A percentile compares a stretch with the other conserved stretches of the same genome.
Evolutionary conservation across 2,329 filamentous ascomycete species (phyloP).

Genomic region (Ophiostoma perfectum): DNA sequence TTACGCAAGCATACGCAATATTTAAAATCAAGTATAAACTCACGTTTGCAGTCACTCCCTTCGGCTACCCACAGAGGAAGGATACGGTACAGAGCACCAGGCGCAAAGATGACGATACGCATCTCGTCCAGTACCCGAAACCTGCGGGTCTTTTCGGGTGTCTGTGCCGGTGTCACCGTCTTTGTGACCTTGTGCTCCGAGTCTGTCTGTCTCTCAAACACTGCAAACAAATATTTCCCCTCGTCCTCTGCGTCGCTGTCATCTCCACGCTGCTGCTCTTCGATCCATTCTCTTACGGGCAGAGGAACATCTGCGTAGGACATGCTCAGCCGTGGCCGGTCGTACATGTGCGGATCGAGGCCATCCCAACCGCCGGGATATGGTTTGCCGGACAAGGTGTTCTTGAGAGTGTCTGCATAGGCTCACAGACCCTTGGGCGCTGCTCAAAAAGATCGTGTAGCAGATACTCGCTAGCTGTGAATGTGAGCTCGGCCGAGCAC

Average conservation of each 20-base stretch:
- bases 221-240: not conserved
- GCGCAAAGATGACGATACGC: not conserved
- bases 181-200: not conserved
- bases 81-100: not conserved
- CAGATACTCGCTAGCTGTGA: not conserved
- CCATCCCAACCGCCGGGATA: slow-evolving; percentile 51
- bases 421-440: not conserved
- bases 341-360: slow-evolving; percentile 46
- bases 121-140: not conserved
- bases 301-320: slow-evolving; percentile 31
- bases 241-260: not conserved
- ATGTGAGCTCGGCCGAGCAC: not conserved
- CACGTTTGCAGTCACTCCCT: not conserved
- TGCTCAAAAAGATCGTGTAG: not conserved
- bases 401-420: slow-evolving; percentile 31
- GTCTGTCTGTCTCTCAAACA: not conserved
- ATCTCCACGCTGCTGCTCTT: not conserved
- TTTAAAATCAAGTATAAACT: not conserved
- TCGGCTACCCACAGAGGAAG: not conserved
- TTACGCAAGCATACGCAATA: not conserved
- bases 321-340: slow-evolving; percentile 46
- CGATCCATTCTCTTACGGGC: not conserved
- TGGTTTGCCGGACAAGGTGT: slow-evolving; percentile 37
- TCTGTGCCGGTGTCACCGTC: not conserved
- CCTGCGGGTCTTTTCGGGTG: not conserved